A percentile compares a stretch with the other conserved stretches of the same genome.
Evolutionary conservation across 1,284 basidiomycete species (phyloP).

Genomic region (Papiliotrema flavescens): DNA sequence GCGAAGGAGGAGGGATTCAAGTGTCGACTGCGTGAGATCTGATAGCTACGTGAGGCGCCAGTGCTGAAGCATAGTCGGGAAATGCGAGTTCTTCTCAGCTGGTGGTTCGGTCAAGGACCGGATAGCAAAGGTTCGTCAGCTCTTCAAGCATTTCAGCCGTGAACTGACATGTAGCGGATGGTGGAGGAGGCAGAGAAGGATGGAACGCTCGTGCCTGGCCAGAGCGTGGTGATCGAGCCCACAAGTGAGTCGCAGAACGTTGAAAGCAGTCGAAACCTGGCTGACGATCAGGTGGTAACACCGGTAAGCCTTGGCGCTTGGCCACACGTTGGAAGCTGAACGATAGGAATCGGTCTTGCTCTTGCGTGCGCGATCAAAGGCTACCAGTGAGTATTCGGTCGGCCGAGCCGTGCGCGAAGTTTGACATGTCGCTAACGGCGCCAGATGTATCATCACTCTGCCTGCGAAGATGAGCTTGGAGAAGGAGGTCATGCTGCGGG

Average conservation of each 20-base stretch:
- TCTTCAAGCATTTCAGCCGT: not conserved
- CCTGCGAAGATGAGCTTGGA: constrained; percentile 97
- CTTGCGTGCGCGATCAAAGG: constrained; percentile 70
- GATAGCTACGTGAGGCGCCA: no score
- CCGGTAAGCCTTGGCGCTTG: constrained; percentile 57
- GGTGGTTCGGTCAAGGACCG: constrained; percentile 95
- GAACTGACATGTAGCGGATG: constrained; percentile 61
- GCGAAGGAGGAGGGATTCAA: constrained; percentile 69
- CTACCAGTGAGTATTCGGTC: constrained; percentile 30
- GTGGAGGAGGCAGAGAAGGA: constrained; percentile 84
- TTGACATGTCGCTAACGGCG: not conserved
- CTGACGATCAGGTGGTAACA: constrained; percentile 65
- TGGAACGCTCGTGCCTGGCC: constrained; percentile 78
- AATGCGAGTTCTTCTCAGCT: constrained; percentile 84
- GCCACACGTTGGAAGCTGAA: not conserved
- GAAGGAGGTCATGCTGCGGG: constrained; percentile 87
- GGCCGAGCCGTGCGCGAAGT: not conserved
- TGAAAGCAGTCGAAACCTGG: not conserved
- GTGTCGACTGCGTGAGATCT: constrained; percentile 79
- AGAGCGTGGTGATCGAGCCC: constrained; percentile 90
- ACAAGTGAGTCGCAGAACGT: constrained; percentile 35
- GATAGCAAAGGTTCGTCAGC: constrained; percentile 65
- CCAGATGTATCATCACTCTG: constrained; percentile 76
- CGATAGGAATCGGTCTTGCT: constrained; percentile 79
- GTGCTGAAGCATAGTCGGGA: constrained; percentile 62